phyloP scores from a whole-genome alignment of 164 flowering plant genomes.

The Cinnamomum micranthum region DNA sequence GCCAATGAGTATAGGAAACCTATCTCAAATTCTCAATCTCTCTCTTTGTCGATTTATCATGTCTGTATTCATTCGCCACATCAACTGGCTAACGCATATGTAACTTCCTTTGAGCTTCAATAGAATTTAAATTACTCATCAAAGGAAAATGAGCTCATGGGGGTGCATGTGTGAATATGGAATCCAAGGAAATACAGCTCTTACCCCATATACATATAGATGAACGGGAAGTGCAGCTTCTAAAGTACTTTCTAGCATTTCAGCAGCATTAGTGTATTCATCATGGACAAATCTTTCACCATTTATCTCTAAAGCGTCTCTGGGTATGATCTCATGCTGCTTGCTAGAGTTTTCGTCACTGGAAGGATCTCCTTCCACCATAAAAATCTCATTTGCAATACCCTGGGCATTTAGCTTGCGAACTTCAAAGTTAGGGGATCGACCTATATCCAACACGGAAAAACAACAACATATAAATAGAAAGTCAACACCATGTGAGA shows the following conservation, averaged over 20 bases:
- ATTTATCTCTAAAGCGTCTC: conserved; percentile 23
- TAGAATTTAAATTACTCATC: neutral
- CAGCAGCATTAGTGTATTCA: conserved; percentile 22
- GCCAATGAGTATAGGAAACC: neutral
- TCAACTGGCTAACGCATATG: neutral
- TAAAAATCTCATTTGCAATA: conserved; percentile 11
- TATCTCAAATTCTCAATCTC: no score
- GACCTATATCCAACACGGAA: conserved; percentile 43
- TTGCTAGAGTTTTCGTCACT: conserved; percentile 14
- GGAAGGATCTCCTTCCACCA: conserved; percentile 19
- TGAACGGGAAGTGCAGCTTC: conserved; percentile 29
- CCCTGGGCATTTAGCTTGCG: conserved; percentile 47
- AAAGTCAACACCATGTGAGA: neutral
- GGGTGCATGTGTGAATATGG: neutral
- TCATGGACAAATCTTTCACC: conserved; percentile 15
- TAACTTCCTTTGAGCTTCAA: neutral
- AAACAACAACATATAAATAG: neutral
- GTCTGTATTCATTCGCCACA: neutral
- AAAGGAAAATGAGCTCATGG: neutral
- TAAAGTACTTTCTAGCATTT: conserved; percentile 18
- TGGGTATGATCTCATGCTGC: conserved; percentile 22
- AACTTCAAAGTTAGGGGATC: conserved; percentile 55
- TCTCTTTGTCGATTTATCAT: no score
- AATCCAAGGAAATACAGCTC: conserved; percentile 10
- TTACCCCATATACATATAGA: conserved; percentile 85